These are phyloP conservation scores for Garcia nutans DNA, from an alignment of 345 rosid genomes.

Conservation along the genomic window DNA sequence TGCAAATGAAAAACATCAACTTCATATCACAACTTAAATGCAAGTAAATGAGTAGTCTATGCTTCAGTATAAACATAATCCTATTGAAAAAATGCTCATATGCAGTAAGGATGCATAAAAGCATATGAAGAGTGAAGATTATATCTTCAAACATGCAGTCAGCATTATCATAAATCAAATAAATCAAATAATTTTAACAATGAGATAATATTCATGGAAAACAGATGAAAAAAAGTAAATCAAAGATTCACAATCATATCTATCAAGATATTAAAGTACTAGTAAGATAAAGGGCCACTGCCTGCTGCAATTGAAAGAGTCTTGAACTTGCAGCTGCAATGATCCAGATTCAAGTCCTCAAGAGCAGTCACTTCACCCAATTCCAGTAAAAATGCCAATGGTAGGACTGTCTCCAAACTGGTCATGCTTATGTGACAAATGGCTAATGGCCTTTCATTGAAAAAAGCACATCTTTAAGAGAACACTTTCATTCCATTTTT, in stretches of 20 bases:
- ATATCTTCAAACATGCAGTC: not conserved
- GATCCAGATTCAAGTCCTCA: not conserved
- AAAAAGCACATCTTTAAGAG: too few species aligned
- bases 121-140: not conserved
- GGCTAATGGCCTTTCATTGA: too few species aligned
- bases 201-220: not conserved
- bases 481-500: too few species aligned
- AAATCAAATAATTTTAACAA: not conserved
- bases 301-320: not conserved
- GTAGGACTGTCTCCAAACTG: not conserved
- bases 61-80: not conserved
- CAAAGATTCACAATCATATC: not conserved
- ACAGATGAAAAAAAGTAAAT: not conserved
- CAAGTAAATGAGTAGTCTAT: conserved; percentile 12
- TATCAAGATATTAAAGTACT: not conserved
- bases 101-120: not conserved
- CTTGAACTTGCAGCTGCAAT: not conserved
- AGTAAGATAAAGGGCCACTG: not conserved
- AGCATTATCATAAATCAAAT: not conserved
- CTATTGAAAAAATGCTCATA: not conserved
- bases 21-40: conserved; percentile 12
- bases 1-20: conserved; percentile 19
- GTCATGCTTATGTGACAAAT: not conserved
- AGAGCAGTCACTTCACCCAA: not conserved
- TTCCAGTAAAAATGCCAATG: not conserved